Conservation (phyloP, 1,284 basidiomycete species). For the Inonotus hispidus region DNA sequence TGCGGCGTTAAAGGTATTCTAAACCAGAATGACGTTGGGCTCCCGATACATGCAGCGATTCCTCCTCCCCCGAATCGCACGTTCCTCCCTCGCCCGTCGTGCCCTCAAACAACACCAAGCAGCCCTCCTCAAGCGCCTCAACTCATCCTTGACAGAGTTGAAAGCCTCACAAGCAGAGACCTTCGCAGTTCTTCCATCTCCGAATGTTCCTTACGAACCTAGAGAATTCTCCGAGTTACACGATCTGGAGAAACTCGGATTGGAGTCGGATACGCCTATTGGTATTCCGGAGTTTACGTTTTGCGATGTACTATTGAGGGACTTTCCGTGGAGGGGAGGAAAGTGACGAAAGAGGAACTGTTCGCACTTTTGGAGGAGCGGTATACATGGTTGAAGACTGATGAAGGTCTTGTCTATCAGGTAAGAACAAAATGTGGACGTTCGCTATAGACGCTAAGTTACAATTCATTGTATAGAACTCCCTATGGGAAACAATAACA, state of each 20-base stretch:
- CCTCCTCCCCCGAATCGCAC: slow-evolving; percentile 58
- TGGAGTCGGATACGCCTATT: slow-evolving; percentile 29
- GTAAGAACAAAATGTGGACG: slow-evolving; percentile 30
- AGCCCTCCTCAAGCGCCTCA: slow-evolving; percentile 46
- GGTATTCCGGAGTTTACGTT: slow-evolving; percentile 47
- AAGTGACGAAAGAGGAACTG: slow-evolving; percentile 51
- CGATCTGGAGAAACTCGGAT: slow-evolving; percentile 39
- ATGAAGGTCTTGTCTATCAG: slow-evolving; percentile 46
- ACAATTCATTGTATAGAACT: slow-evolving; percentile 35
- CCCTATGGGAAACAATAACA: slow-evolving; percentile 56
- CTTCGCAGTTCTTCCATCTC: slow-evolving; percentile 50
- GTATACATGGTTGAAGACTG: slow-evolving; percentile 49
- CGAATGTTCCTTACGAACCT: slow-evolving; percentile 44
- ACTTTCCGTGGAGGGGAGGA: slow-evolving; percentile 36
- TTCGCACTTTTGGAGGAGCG: slow-evolving; percentile 51
- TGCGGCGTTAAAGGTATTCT: background rate
- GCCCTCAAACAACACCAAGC: slow-evolving; percentile 56
- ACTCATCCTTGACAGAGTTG: slow-evolving; percentile 43
- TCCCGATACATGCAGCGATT: slow-evolving; percentile 42
- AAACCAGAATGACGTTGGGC: background rate
- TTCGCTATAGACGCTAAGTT: background rate
- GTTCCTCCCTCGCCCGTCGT: slow-evolving; percentile 52
- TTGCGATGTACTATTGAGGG: slow-evolving; percentile 58
- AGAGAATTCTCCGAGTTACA: slow-evolving; percentile 39
- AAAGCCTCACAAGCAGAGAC: slow-evolving; percentile 49